A percentile compares a stretch with the other conserved stretches of the same genome.
These are phyloP conservation scores for Carnegiea gigantea DNA, from an alignment of 179 eudicot genomes.

Conservation along the genomic window DNA sequence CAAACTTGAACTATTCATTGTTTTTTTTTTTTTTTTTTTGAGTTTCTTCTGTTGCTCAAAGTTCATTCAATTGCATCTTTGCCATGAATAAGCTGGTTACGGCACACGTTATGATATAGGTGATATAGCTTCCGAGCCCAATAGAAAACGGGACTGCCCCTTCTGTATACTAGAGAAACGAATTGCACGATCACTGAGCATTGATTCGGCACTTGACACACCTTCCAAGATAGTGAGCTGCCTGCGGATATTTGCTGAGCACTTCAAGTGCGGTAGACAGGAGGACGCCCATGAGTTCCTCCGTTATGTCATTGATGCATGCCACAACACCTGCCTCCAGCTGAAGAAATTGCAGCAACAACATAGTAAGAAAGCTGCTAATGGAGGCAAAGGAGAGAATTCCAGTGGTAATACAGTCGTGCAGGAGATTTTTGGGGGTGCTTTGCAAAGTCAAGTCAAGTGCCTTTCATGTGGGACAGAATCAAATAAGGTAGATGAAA, in stretches of 20 bases:
- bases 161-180: slow-evolving; percentile 87
- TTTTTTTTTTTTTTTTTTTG: background rate
- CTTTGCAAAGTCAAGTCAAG: slow-evolving; percentile 94
- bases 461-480: slow-evolving; percentile 84
- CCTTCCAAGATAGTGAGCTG: slow-evolving; percentile 70
- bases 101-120: slow-evolving; percentile 40
- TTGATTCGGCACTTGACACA: slow-evolving; percentile 60
- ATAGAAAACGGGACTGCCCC: slow-evolving; percentile 74
- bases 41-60: background rate
- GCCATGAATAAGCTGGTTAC: background rate
- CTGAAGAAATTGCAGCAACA: slow-evolving; percentile 74
- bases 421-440: slow-evolving; percentile 93
- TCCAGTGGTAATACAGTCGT: slow-evolving; percentile 47
- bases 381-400: slow-evolving; percentile 46
- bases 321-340: slow-evolving; percentile 84
- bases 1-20: background rate
- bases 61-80: background rate
- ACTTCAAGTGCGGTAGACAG: slow-evolving; percentile 75
- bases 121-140: slow-evolving; percentile 54
- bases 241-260: slow-evolving; percentile 65
- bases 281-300: slow-evolving; percentile 99
- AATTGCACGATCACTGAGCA: slow-evolving; percentile 68
- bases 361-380: slow-evolving; percentile 40
- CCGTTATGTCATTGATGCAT: slow-evolving; percentile 89
- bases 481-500: slow-evolving; percentile 94